A percentile compares a stretch with the other conserved stretches of the same genome.
Evolutionary conservation across 345 rosid species (phyloP).

Genomic region (Boechera retrofracta): DNA sequence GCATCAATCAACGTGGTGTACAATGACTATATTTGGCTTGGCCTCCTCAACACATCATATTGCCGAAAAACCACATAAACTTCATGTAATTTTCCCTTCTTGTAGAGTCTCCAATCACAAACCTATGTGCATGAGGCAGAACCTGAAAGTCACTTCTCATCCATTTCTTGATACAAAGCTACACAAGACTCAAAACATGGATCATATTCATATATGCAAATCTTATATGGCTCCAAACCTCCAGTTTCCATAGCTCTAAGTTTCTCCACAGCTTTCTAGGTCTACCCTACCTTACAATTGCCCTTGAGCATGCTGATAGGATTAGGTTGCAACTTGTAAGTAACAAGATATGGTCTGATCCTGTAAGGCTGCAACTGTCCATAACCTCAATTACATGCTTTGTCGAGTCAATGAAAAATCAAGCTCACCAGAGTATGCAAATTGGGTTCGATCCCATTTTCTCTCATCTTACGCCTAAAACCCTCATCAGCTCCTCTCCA

Average conservation of each 20-base stretch:
- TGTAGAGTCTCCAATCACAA: conserved; percentile 6
- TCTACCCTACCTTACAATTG: neutral
- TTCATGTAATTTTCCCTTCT: neutral
- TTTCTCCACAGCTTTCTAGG: neutral
- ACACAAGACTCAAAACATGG: neutral
- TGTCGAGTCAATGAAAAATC: conserved; percentile 7
- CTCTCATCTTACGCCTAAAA: too few species aligned
- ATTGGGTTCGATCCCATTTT: conserved; percentile 1
- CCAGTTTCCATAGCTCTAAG: neutral
- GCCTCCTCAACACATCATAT: neutral
- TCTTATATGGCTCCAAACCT: neutral
- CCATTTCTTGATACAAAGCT: conserved; percentile 3
- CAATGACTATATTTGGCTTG: neutral
- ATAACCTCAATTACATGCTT: conserved; percentile 1
- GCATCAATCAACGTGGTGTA: neutral
- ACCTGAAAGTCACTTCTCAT: neutral
- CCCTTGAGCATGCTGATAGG: neutral
- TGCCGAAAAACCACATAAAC: neutral
- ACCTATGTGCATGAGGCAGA: neutral
- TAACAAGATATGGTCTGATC: neutral
- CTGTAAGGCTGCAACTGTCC: neutral
- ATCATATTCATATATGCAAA: conserved; percentile 4
- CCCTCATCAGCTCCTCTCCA: neutral
- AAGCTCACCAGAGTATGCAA: neutral
- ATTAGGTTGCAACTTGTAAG: too few species aligned